Evolutionary conservation across 2,329 filamentous ascomycete genomes (phyloP).

Genomic region (Pseudogymnoascus sp.): DNA sequence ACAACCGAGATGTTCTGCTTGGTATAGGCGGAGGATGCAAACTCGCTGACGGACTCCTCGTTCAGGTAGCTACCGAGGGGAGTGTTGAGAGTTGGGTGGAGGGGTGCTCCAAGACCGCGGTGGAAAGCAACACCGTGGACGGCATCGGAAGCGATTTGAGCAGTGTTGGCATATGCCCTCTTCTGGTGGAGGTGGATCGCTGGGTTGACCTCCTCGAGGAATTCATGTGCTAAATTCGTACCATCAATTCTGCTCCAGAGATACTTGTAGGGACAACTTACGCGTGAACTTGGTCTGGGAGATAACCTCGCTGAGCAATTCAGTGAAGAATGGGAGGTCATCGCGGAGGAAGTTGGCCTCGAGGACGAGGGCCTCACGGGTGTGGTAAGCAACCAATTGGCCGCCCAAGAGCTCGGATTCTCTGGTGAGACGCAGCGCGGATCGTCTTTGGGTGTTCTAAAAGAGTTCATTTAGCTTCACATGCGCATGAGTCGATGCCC

Average conservation of each 20-base stretch:
- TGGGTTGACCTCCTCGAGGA: slow-evolving; percentile 77
- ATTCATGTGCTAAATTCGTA: slow-evolving; percentile 64
- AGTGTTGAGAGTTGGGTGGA: slow-evolving; percentile 64
- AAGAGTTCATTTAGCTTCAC: slow-evolving; percentile 5
- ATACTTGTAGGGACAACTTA: slow-evolving; percentile 36
- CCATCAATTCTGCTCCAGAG: slow-evolving; percentile 11
- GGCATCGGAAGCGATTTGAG: slow-evolving; percentile 71
- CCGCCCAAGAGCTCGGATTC: slow-evolving; percentile 93
- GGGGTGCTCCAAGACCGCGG: slow-evolving; percentile 74
- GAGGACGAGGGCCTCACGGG: slow-evolving; percentile 85
- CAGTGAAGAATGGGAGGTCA: slow-evolving; percentile 94
- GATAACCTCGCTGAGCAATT: slow-evolving; percentile 88
- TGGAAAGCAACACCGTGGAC: slow-evolving; percentile 88
- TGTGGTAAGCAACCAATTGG: slow-evolving; percentile 80
- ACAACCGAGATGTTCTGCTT: slow-evolving; percentile 90
- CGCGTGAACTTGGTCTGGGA: slow-evolving; percentile 78
- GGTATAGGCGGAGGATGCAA: slow-evolving; percentile 70
- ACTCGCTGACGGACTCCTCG: slow-evolving; percentile 66
- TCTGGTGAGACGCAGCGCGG: slow-evolving; percentile 84
- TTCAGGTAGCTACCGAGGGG: slow-evolving; percentile 75
- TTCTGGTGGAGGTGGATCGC: slow-evolving; percentile 73
- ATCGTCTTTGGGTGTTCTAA: slow-evolving; percentile 79
- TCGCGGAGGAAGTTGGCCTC: slow-evolving; percentile 92
- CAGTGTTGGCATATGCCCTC: slow-evolving; percentile 54
- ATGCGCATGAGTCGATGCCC: not conserved